Conservation (phyloP, 164 flowering plant genomes). For the Magnolia sinica region DNA sequence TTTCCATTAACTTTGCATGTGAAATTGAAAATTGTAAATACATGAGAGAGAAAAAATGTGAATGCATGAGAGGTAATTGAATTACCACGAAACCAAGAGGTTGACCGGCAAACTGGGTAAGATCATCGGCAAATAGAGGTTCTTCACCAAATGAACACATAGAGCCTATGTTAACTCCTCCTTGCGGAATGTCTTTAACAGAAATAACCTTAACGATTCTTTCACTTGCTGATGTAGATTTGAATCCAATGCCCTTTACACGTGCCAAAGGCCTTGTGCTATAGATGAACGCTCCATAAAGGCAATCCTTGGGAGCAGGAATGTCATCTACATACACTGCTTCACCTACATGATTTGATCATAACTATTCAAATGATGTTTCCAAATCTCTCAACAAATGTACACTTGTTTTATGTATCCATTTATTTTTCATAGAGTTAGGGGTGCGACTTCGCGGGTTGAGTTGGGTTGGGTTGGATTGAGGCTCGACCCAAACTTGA, state of each 20-base stretch:
- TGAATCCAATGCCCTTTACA: conserved; percentile 47
- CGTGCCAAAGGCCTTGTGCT: conserved; percentile 75
- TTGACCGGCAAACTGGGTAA: conserved; percentile 66
- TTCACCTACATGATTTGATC: conserved; percentile 55
- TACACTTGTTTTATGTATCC: no score
- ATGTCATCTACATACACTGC: conserved; percentile 92
- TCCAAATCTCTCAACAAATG: not conserved
- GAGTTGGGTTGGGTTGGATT: no score
- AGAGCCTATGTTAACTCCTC: conserved; percentile 64
- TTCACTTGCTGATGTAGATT: conserved; percentile 29
- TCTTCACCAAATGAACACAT: conserved; percentile 51
- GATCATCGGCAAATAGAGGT: conserved; percentile 70
- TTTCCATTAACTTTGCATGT: not conserved
- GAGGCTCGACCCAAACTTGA: no score
- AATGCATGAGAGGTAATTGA: not conserved
- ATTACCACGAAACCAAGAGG: conserved; percentile 78
- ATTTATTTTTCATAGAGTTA: no score
- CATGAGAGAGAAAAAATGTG: no score
- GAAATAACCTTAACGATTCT: conserved; percentile 50
- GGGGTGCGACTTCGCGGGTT: no score
- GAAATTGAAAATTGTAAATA: not conserved
- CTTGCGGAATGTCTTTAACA: conserved; percentile 62
- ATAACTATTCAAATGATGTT: not conserved
- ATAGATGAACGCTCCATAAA: conserved; percentile 76
- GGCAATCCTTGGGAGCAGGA: conserved; percentile 75